A percentile compares a stretch with the other conserved stretches of the same genome.
Conservation (phyloP, 345 rosid species). For the Hevea brasiliensis region DNA sequence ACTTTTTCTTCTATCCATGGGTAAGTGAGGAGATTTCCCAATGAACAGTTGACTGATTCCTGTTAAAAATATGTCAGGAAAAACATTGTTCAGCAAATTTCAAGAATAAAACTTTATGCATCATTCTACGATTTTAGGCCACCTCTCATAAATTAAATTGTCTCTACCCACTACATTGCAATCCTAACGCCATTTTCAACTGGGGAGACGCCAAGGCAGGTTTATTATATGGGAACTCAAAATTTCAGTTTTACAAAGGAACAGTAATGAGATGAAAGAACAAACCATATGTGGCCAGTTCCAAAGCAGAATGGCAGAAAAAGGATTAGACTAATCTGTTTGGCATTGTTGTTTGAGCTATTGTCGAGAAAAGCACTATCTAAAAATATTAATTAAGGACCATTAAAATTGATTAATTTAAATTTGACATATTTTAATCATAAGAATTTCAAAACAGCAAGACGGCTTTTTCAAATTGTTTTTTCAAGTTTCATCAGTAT, state of each 20-base stretch:
- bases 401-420: too few relatives aligned
- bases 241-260: not conserved
- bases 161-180: not conserved
- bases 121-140: not conserved
- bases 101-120: not conserved
- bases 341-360: too few relatives aligned
- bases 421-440: too few relatives aligned
- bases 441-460: too few relatives aligned
- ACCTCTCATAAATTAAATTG: not conserved
- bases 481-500: too few relatives aligned
- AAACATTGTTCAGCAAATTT: slow-evolving; percentile 3
- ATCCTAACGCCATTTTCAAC: too few relatives aligned
- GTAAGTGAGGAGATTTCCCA: slow-evolving; percentile 72
- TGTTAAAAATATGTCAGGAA: slow-evolving; percentile 18
- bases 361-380: too few relatives aligned
- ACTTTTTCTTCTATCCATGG: slow-evolving; percentile 96
- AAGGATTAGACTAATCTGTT: not conserved
- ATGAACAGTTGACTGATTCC: slow-evolving; percentile 75
- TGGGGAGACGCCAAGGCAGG: too few relatives aligned
- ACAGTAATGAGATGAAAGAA: not conserved
- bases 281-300: not conserved
- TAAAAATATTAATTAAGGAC: too few relatives aligned
- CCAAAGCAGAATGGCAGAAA: not conserved
- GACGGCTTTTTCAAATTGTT: too few relatives aligned
- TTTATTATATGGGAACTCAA: not conserved